Conservation (phyloP, 768 basidiomycete species). For the Candolleomyces aberdarensis region DNA sequence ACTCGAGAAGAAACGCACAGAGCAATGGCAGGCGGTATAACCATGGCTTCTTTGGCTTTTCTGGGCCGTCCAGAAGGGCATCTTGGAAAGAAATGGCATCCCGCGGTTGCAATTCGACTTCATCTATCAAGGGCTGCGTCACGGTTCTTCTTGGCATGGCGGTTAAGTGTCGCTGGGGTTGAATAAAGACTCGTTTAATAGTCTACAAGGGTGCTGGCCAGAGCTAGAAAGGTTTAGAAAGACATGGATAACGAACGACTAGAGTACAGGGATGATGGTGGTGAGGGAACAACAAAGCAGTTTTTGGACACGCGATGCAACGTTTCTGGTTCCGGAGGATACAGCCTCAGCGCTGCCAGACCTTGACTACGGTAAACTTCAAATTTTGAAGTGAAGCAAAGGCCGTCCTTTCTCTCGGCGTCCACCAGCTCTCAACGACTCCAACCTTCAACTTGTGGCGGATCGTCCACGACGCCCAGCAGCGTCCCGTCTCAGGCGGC, state of each 20-base stretch:
- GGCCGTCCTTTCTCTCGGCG: too few relatives aligned
- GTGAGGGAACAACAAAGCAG: not conserved
- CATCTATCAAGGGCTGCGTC: slow-evolving; percentile 1
- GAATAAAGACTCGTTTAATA: not conserved
- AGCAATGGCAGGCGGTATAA: slow-evolving; percentile 56
- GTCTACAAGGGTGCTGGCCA: not conserved
- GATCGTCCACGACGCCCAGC: too few relatives aligned
- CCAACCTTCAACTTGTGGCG: too few relatives aligned
- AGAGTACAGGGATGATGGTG: not conserved
- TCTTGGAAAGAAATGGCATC: not conserved
- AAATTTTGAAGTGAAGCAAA: too few relatives aligned
- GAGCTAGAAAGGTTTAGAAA: not conserved
- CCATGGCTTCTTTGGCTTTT: slow-evolving; percentile 40
- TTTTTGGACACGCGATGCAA: not conserved
- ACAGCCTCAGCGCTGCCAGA: too few relatives aligned
- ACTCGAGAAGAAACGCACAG: slow-evolving; percentile 32
- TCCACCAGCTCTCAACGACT: too few relatives aligned
- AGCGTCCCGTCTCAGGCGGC: too few relatives aligned
- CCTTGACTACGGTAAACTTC: too few relatives aligned
- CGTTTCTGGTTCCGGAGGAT: not conserved
- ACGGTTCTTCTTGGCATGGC: slow-evolving; percentile 1
- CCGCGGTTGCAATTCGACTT: slow-evolving; percentile 7
- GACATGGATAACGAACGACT: not conserved
- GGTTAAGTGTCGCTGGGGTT: not conserved
- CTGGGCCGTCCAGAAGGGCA: not conserved